A percentile compares a stretch with the other conserved stretches of the same genome.
Evolutionary conservation across 768 basidiomycete genomes (phyloP).

Genomic region (Leccinum disarticulatum): DNA sequence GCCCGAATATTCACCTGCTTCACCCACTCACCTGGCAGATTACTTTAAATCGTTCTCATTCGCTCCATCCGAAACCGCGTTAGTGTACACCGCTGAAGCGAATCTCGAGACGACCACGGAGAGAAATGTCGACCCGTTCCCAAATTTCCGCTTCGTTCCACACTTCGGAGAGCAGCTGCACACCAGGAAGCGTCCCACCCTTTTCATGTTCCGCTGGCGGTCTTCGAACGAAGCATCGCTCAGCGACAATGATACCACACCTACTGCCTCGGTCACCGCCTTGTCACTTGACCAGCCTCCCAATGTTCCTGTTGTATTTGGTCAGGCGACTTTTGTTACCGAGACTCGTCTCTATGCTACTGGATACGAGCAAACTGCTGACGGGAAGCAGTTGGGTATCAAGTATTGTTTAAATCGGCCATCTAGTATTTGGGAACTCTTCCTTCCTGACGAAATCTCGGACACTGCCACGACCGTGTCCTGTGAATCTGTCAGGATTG

Average conservation of each 20-base stretch:
- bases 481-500: conserved; percentile 36
- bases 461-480: conserved; percentile 13
- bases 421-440: conserved; percentile 51
- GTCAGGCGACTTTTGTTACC: conserved; percentile 54
- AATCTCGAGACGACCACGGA: conserved; percentile 29
- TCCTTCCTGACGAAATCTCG: conserved; percentile 3
- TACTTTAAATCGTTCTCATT: conserved; percentile 52
- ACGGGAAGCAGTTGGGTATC: conserved; percentile 59
- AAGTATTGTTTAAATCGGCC: conserved; percentile 62
- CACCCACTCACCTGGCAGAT: conserved; percentile 37
- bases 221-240: conserved; percentile 1
- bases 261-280: conserved; percentile 10
- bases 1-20: conserved; percentile 1
- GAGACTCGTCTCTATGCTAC: conserved; percentile 51
- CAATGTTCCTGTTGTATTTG: conserved; percentile 40
- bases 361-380: conserved; percentile 58
- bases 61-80: conserved; percentile 47
- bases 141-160: conserved; percentile 55
- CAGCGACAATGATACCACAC: conserved; percentile 3
- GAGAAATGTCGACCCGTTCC: conserved; percentile 29
- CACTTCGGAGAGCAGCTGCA: conserved; percentile 63
- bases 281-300: conserved; percentile 14
- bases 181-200: conserved; percentile 49
- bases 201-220: conserved; percentile 57
- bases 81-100: conserved; percentile 64